Base-by-base conservation (phyloP, 2,329 filamentous ascomycete species). In the Aaosphaeria pasadenensis region DNA sequence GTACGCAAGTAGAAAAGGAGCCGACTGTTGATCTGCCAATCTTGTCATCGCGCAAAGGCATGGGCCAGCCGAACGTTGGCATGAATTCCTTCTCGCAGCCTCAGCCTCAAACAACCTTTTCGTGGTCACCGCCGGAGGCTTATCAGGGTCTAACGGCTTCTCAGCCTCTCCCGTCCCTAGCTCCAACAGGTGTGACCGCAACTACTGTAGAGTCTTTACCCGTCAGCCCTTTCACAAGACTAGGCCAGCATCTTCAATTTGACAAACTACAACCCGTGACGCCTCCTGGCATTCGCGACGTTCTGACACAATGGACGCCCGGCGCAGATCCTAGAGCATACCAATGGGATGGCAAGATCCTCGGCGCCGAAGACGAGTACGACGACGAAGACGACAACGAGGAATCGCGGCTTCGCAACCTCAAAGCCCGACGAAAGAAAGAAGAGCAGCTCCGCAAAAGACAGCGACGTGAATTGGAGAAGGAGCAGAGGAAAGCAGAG, bases 291-390 rank as follows among this genome's bases (percentile, higher is more conserved):
- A 57, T 75, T 5, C 58, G 54, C 24, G 63, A 66, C 38, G 52
- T 76, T 11, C 62, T 77, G 5, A 55, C 63, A 31, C 74, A 77
- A 47, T 77, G 74, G 75, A 52, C 60, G 6, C 36, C 60, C 2
- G 72, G 70, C 28, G 49, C 55, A 4, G 67, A 75, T 44, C 72
- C 71, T 1, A 52, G 44, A 4, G 51, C 50, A 5, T 77, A 77
- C 51, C 66, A 74, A 44, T 77, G 71, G 71, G 57, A 65, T 24
- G 52, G 64, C 1, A 66, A 59, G 3, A 68, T 68, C 29, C 60
- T 57, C 28, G 50, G 52, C 31, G 42, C 61, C n/a, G 56, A 50
- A 7, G 58, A 60, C 44, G 63, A 63, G 24, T 58, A 63, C 30
- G 64, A 67, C 13, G 32, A 50, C 11, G 57, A 61, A 4, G 66